These are phyloP conservation scores for Kentomonas sorsogonicus DNA, from an alignment of 208 protist species.

Conservation along the genomic window DNA sequence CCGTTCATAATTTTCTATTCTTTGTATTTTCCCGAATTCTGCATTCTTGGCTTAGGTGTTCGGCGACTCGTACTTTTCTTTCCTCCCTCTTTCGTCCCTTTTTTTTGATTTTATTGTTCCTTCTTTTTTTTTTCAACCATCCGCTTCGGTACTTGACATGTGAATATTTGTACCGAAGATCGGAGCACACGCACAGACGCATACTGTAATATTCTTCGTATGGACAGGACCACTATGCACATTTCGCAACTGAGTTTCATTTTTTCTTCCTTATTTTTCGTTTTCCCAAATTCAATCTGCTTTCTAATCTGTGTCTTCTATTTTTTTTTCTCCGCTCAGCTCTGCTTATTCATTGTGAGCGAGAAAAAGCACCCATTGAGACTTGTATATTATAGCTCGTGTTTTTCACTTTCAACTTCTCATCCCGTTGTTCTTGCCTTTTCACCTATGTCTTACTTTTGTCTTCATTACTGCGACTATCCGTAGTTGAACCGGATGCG, in stretches of 20 bases:
- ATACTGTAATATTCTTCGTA: no score
- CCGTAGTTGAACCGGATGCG: no score
- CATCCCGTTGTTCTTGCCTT: neutral
- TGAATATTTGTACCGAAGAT: no score
- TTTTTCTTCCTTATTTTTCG: conserved; percentile 5
- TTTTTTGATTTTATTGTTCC: conserved; percentile 2
- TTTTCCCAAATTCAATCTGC: conserved; percentile 4
- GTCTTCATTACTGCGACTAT: neutral
- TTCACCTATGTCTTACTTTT: conserved; percentile 2
- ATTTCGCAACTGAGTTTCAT: neutral
- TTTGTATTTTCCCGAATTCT: conserved; percentile 1
- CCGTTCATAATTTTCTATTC: conserved; percentile 1
- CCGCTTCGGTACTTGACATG: no score
- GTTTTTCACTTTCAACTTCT: no score
- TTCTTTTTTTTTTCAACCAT: neutral
- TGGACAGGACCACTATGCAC: no score
- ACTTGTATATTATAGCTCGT: no score
- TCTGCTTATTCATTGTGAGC: no score
- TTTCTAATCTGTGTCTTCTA: neutral
- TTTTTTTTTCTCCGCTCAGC: no score
- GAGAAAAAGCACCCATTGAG: no score
- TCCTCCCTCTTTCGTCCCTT: neutral
- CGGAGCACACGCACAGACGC: no score
- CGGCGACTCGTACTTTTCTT: neutral
- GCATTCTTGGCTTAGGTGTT: neutral